Evolutionary conservation across 1,284 basidiomycete genomes (phyloP).

Genomic region (Schizopora paradoxa): DNA sequence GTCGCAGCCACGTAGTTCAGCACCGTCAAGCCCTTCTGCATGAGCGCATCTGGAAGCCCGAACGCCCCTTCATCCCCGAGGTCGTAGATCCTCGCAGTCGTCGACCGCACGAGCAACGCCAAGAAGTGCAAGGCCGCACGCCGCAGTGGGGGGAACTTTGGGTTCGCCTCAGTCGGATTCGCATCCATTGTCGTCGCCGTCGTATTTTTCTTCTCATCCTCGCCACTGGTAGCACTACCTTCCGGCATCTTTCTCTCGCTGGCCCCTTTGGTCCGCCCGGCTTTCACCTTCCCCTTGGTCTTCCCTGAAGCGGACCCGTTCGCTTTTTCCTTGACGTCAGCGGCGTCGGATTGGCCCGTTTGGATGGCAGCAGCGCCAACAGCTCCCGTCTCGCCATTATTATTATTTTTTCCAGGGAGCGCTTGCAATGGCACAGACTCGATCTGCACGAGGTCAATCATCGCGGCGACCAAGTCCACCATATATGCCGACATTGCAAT

Average conservation of each 20-base stretch:
- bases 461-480: slow-evolving; percentile 55
- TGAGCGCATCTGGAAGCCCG: slow-evolving; percentile 20
- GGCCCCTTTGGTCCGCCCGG: not conserved
- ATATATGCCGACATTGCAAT: slow-evolving; percentile 61
- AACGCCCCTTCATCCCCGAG: slow-evolving; percentile 18
- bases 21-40: slow-evolving; percentile 55
- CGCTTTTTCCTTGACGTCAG: slow-evolving; percentile 1
- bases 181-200: slow-evolving; percentile 36
- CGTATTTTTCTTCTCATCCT: slow-evolving; percentile 2
- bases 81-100: slow-evolving; percentile 44
- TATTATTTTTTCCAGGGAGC: slow-evolving; percentile 3
- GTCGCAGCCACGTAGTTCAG: slow-evolving; percentile 67
- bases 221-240: not conserved
- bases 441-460: slow-evolving; percentile 75
- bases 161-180: slow-evolving; percentile 48
- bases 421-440: slow-evolving; percentile 46
- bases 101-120: slow-evolving; percentile 53
- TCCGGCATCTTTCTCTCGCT: too few species aligned
- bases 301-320: slow-evolving; percentile 6
- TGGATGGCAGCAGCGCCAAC: slow-evolving; percentile 1
- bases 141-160: slow-evolving; percentile 74
- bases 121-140: slow-evolving; percentile 81
- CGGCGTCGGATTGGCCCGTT: not conserved
- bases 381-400: slow-evolving; percentile 1
- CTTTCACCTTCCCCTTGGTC: slow-evolving; percentile 2